These are phyloP conservation scores for Schizosaccharomyces lindneri DNA, from an alignment of 805 yeast species.

Conservation along the genomic window DNA sequence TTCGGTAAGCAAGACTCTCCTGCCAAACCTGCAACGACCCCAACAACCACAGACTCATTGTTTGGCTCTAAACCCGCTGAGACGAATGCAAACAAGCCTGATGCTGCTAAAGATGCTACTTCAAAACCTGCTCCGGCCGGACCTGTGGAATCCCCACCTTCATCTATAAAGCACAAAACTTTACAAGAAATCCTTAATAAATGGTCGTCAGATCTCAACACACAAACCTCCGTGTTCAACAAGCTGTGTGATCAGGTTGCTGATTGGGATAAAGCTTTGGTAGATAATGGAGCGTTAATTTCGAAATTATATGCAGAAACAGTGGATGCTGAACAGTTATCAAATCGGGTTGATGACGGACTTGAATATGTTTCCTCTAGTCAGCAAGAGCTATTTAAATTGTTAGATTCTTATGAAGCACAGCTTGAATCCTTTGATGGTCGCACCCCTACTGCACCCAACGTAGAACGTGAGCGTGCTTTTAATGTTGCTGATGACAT, in stretches of 20 bases:
- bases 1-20: not conserved
- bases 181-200: constrained; percentile 75
- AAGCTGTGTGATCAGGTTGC: constrained; percentile 49
- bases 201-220: constrained; percentile 72
- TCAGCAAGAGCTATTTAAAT: constrained; percentile 68
- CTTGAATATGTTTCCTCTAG: constrained; percentile 68
- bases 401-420: constrained; percentile 60
- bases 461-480: not conserved
- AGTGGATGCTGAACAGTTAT: constrained; percentile 61
- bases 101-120: constrained; percentile 2
- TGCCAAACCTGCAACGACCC: not conserved
- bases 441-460: not conserved
- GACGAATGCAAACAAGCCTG: not conserved
- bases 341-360: constrained; percentile 65
- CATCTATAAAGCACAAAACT: constrained; percentile 62
- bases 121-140: constrained; percentile 6
- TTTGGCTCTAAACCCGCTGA: not conserved
- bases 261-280: constrained; percentile 66
- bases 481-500: not conserved
- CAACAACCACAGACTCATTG: not conserved
- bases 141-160: constrained; percentile 12
- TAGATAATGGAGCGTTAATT: constrained; percentile 66
- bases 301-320: constrained; percentile 54
- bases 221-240: constrained; percentile 49
- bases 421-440: constrained; percentile 19